Evolutionary conservation across 2,329 filamentous ascomycete genomes (phyloP), one percentile per base, ranked within the genome.

Genomic region (Colletotrichum sp.): DNA sequence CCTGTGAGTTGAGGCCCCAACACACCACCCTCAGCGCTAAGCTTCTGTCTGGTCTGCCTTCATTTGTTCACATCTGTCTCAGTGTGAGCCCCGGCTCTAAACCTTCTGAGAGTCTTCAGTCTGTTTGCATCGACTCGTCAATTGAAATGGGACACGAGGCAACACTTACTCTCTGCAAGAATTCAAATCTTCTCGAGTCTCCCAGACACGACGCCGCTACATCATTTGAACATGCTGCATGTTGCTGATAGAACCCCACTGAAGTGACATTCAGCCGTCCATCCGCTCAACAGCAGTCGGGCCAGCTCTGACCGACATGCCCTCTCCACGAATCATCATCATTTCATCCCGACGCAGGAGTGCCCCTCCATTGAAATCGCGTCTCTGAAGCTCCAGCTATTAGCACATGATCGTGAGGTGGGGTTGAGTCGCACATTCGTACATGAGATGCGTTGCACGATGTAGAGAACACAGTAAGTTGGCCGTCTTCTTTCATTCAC

Each of bases 331-430:
- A 76, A 72, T 76, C 69, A 73, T 36, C 32, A 3, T 60, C 44
- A 60, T 39, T 64, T 69, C 28, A 73, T 76, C 73, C 72, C 72
- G 72, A 52, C 52, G 49, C 69, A 36, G 28, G 52, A 66, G 55
- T 71, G 21, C 62, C 28, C 62, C 62, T 75, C 68, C 69, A 65
- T 65, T 26, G 36, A 62, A 9, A 8, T 28, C 52, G 69, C 36
- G 28, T 71, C 60, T 28, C 6, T 15, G 18, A n/a, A 44, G 64
- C 64, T 59, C 18, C 16, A 32, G 26, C 44, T 36, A 39, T 55
- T 55, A 72, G 30, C 72, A 67, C 68, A 44, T 67, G 52, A 55
- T 75, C 62, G 21, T 62, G 52, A 62, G 52, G 68, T 34, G 72
- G 72, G 72, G 60, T 71, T 70, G 15, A 32, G 24, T 6, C 21